Conservation (phyloP, 1,284 basidiomycete genomes). For the Chalciporus sp. region DNA sequence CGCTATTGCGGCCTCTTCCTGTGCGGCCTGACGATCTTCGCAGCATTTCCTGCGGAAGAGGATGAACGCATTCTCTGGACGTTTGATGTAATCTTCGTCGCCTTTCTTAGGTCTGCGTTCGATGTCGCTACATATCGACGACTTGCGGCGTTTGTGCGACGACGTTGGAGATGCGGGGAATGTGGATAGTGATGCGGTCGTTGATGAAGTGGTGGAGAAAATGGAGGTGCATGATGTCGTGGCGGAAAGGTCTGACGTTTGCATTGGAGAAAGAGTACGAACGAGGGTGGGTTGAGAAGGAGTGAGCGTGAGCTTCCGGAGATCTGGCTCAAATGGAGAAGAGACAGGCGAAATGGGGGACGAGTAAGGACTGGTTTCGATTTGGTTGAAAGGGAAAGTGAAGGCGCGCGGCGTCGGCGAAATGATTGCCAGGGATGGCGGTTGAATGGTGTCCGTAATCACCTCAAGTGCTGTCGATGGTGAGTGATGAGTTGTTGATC, state of each 20-base stretch:
- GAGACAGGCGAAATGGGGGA: slow-evolving; percentile 60
- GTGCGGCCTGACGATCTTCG: slow-evolving; percentile 59
- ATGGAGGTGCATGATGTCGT: slow-evolving; percentile 39
- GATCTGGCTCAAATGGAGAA: slow-evolving; percentile 72
- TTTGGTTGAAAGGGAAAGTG: slow-evolving; percentile 61
- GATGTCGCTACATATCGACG: slow-evolving; percentile 53
- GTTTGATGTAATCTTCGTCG: slow-evolving; percentile 79
- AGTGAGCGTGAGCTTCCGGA: slow-evolving; percentile 52
- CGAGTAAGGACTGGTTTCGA: slow-evolving; percentile 61
- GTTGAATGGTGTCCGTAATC: slow-evolving; percentile 60
- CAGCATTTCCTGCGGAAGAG: slow-evolving; percentile 76
- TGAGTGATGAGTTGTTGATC: slow-evolving; percentile 30
- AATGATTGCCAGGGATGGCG: slow-evolving; percentile 65
- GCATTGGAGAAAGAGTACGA: slow-evolving; percentile 53
- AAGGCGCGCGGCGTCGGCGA: slow-evolving; percentile 78
- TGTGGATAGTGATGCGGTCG: slow-evolving; percentile 30
- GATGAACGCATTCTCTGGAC: slow-evolving; percentile 81
- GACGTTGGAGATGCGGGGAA: slow-evolving; percentile 37
- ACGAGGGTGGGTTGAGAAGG: slow-evolving; percentile 42
- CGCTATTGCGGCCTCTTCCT: slow-evolving; percentile 42
- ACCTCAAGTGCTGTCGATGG: slow-evolving; percentile 67
- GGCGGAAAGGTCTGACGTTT: slow-evolving; percentile 25
- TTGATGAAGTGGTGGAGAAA: slow-evolving; percentile 41
- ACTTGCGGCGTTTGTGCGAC: slow-evolving; percentile 63
- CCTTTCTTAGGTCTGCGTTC: slow-evolving; percentile 75